These are phyloP conservation scores for Fabrea salina DNA, from an alignment of 169 alveolate species.

Conservation along the genomic window DNA sequence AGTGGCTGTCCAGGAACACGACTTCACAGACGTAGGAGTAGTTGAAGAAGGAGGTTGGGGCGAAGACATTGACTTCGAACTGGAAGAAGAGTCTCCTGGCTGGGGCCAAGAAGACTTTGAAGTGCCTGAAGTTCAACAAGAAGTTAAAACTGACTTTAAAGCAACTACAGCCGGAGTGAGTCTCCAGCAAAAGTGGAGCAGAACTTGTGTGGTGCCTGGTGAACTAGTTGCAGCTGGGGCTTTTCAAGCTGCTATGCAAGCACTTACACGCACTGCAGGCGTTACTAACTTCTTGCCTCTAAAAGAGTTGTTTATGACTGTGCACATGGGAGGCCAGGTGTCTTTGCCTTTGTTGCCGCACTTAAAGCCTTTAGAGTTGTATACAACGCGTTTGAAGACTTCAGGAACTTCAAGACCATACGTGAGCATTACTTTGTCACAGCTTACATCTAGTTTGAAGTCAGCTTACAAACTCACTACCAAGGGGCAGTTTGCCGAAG, in stretches of 20 bases:
- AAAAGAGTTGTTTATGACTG: background rate
- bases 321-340: background rate
- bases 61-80: constrained; percentile 7
- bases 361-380: background rate
- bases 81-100: background rate
- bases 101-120: constrained; percentile 26
- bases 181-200: background rate
- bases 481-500: constrained; percentile 1
- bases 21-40: background rate
- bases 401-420: background rate
- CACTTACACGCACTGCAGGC: background rate
- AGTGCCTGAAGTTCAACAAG: constrained; percentile 10
- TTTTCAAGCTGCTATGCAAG: constrained; percentile 10
- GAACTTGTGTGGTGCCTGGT: constrained; percentile 24
- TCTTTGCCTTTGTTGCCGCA: constrained; percentile 10
- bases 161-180: background rate
- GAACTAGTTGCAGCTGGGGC: constrained; percentile 31
- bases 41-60: constrained; percentile 12
- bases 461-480: background rate
- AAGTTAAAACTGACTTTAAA: background rate
- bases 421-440: background rate
- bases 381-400: background rate
- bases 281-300: constrained; percentile 9
- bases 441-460: background rate
- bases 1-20: background rate